Evolutionary conservation across 2,329 filamentous ascomycete genomes (phyloP).

Genomic region (Penicillium sp.): DNA sequence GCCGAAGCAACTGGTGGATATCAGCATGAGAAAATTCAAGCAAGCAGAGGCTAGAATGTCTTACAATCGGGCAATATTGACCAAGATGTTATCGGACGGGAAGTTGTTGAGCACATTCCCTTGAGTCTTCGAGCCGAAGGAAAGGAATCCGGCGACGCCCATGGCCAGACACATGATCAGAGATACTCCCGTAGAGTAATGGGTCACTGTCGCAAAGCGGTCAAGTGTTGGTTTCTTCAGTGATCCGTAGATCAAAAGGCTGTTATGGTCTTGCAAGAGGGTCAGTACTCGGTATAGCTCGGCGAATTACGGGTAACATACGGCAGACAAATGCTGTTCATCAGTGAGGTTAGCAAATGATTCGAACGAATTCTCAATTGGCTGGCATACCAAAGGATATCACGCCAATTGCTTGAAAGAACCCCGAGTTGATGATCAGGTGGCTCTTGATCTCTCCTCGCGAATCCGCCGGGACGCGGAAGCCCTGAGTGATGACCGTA

Average conservation of each 20-base stretch:
- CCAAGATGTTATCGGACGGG: conserved; percentile 82
- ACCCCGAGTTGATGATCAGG: conserved; percentile 78
- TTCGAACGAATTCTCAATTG: background rate
- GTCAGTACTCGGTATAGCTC: conserved; percentile 22
- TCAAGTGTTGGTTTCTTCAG: conserved; percentile 92
- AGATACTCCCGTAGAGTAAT: conserved; percentile 87
- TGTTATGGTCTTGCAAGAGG: conserved; percentile 73
- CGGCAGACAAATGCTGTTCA: conserved; percentile 65
- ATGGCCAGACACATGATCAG: conserved; percentile 89
- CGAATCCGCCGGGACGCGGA: conserved; percentile 69
- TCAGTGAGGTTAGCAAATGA: conserved; percentile 34
- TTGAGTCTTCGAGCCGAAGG: conserved; percentile 86
- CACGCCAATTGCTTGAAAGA: conserved; percentile 95
- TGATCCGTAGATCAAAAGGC: conserved; percentile 94
- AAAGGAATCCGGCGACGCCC: conserved; percentile 86
- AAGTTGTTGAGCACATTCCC: conserved; percentile 99
- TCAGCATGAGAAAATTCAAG: conserved; percentile 22
- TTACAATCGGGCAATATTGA: conserved; percentile 85
- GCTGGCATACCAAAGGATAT: conserved; percentile 82
- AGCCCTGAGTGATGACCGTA: conserved; percentile 83
- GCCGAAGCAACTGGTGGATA: conserved; percentile 70
- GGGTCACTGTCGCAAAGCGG: conserved; percentile 89
- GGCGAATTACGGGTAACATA: conserved; percentile 36
- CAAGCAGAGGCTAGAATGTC: conserved; percentile 17
- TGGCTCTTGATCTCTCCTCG: conserved; percentile 71